Evolutionary conservation across 768 basidiomycete species (phyloP), one percentile per base, ranked within the genome.

Genomic region (Sarcomyxa edulis): DNA sequence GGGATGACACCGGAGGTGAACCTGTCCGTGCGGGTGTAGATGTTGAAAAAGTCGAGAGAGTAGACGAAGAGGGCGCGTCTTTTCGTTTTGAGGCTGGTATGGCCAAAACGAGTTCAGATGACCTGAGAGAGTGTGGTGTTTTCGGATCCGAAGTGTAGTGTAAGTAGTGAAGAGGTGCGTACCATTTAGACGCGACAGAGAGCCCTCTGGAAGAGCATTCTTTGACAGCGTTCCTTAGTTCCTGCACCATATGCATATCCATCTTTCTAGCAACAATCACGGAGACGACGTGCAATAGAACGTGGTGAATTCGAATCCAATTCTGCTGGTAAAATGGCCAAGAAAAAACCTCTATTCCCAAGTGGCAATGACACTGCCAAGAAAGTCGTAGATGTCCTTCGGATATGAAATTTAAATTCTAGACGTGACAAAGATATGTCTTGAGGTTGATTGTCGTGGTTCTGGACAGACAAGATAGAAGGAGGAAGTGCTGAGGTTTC

Each of bases 161-260:
- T 22, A 30, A 23, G 30, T 32, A 15, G 32, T 27, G 31, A 25
- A 15, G 24, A 40, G 46, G 20, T 37, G 48, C 68, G 40, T 53
- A 89, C 88, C 88, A 91, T 68, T 88, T 90, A 23, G 84, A 72
- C 37, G 87, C 84, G 20, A 74, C 68, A 11, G 66, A 57, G 27
- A 92, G 61, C 2, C 87, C 84, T 55, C 87, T 66, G 19, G 84
- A 81, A 12, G 81, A 68, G 48, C 87, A 90, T 52, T 90, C 84
- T 42, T 69, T 74, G 40, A 82, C 71, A 5, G 87, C 78, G 27
- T 56, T 58, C 19, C 81, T 69, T 37, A 92, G 53, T 16, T 77
- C 78, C 14, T 61, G 58, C n/a, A 78, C 62, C 35, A 75, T 66
- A 27, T 71, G 66, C n/a, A 48, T 45, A 50, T 83, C 75, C 34